Evolutionary conservation across 768 basidiomycete species (phyloP).

Genomic region (Obba rivulosa): DNA sequence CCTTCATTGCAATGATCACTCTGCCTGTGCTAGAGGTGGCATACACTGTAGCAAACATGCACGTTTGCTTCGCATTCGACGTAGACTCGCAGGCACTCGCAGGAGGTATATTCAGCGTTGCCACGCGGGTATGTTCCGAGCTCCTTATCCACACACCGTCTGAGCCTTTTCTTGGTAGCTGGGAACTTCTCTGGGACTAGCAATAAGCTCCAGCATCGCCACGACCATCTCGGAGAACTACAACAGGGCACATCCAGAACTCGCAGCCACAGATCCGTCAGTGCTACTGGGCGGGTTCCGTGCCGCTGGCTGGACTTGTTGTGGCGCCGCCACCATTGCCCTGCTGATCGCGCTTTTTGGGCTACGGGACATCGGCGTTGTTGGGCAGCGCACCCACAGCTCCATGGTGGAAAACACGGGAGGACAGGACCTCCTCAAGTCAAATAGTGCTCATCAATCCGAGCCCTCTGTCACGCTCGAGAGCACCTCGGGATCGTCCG

Average conservation of each 20-base stretch:
- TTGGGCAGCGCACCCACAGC: slow-evolving; percentile 2
- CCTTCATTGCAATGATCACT: slow-evolving; percentile 27
- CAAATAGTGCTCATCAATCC: no score
- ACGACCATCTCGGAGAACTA: slow-evolving; percentile 22
- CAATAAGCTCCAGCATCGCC: slow-evolving; percentile 27
- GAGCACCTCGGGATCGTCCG: no score
- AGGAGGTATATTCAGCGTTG: slow-evolving; percentile 30
- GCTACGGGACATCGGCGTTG: slow-evolving; percentile 10
- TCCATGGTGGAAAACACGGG: no score
- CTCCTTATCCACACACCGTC: not conserved
- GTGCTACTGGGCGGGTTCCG: slow-evolving; percentile 30
- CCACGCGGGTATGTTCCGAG: slow-evolving; percentile 22
- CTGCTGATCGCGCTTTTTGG: slow-evolving; percentile 9
- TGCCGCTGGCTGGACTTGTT: slow-evolving; percentile 25
- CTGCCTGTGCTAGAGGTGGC: slow-evolving; percentile 25
- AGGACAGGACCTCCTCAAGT: no score
- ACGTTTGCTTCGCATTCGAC: slow-evolving; percentile 25
- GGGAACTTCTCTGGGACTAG: slow-evolving; percentile 31
- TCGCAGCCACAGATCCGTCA: slow-evolving; percentile 19
- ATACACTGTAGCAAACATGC: slow-evolving; percentile 29
- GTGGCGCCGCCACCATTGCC: slow-evolving; percentile 5
- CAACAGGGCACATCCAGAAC: slow-evolving; percentile 17
- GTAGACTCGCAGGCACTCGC: slow-evolving; percentile 30
- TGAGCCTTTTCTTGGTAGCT: slow-evolving; percentile 20
- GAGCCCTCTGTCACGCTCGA: no score